Percentiles rank a stretch among this genome's conserved stretches.
These are phyloP conservation scores for Rhododendron ferrugineum DNA, from an alignment of 148 eudicot species.

Conservation along the genomic window DNA sequence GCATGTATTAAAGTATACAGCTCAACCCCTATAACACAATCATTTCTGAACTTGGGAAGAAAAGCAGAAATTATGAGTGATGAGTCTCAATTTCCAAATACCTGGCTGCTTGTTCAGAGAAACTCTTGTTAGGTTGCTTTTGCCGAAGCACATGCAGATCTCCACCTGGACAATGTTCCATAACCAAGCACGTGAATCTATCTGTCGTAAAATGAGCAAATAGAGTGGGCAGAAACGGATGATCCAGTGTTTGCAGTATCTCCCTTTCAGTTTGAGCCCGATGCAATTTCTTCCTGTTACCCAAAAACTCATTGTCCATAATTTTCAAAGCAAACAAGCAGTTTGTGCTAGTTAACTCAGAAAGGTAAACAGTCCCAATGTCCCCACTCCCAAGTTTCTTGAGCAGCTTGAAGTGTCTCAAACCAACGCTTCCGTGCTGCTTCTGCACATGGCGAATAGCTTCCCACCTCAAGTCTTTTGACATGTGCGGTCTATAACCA, in stretches of 20 bases:
- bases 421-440: constrained; percentile 40
- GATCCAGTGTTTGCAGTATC: constrained; percentile 75
- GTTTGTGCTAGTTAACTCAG: constrained; percentile 51
- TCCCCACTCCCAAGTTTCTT: constrained; percentile 81
- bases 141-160: constrained; percentile 83
- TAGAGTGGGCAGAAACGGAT: constrained; percentile 88
- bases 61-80: not conserved
- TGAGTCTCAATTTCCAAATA: constrained; percentile 18
- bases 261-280: constrained; percentile 77
- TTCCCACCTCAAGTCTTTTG: constrained; percentile 74
- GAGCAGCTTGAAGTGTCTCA: constrained; percentile 65
- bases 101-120: constrained; percentile 81
- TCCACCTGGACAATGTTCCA: constrained; percentile 89
- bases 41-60: not conserved
- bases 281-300: constrained; percentile 48
- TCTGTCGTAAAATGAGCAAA: constrained; percentile 70
- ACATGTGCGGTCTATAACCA: constrained; percentile 72
- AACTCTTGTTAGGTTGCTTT: constrained; percentile 56
- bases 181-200: constrained; percentile 67
- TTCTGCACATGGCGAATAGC: constrained; percentile 41
- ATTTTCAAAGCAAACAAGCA: constrained; percentile 87
- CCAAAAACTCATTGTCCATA: constrained; percentile 74
- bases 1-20: not conserved
- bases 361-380: constrained; percentile 74
- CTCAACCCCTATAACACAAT: not conserved